Evolutionary conservation across 2,329 filamentous ascomycete species (phyloP).

Genomic region (Neocucurbitaria cava): DNA sequence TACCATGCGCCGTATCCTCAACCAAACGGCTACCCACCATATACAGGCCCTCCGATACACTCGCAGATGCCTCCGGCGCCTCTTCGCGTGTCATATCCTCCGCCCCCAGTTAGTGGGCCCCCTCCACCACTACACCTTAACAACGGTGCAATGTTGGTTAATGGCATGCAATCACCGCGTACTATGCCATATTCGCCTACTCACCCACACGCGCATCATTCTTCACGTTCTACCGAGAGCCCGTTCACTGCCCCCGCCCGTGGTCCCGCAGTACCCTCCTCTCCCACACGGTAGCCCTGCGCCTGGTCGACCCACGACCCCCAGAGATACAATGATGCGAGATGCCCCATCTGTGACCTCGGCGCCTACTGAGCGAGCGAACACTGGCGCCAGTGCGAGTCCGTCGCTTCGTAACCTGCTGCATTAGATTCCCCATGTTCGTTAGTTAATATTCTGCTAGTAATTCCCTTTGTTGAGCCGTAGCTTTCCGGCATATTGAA

Average conservation of each 20-base stretch:
- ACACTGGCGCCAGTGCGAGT: constrained; percentile 54
- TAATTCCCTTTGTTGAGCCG: constrained; percentile 8
- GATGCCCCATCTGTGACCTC: constrained; percentile 36
- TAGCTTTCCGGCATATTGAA: constrained; percentile 24
- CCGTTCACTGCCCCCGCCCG: constrained; percentile 39
- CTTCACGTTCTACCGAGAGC: constrained; percentile 46
- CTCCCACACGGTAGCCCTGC: constrained; percentile 43
- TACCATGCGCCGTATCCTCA: constrained; percentile 45
- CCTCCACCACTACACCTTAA: constrained; percentile 42
- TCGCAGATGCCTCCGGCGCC: constrained; percentile 36
- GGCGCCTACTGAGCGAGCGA: constrained; percentile 37
- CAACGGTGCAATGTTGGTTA: constrained; percentile 41
- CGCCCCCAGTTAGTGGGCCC: constrained; percentile 35
- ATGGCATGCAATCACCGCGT: constrained; percentile 49
- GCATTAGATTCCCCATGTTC: constrained; percentile 48
- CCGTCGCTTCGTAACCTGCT: constrained; percentile 57
- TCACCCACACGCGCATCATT: constrained; percentile 40
- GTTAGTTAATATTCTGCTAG: constrained; percentile 11
- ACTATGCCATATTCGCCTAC: constrained; percentile 46
- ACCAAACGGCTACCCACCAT: constrained; percentile 44
- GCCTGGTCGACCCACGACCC: constrained; percentile 42
- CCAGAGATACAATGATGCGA: constrained; percentile 45
- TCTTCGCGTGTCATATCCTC: constrained; percentile 37
- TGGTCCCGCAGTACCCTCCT: constrained; percentile 31
- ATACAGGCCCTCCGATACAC: constrained; percentile 38